These are phyloP conservation scores for Heliocybe sulcata DNA, from an alignment of 1,284 basidiomycete genomes.

Conservation along the genomic window DNA sequence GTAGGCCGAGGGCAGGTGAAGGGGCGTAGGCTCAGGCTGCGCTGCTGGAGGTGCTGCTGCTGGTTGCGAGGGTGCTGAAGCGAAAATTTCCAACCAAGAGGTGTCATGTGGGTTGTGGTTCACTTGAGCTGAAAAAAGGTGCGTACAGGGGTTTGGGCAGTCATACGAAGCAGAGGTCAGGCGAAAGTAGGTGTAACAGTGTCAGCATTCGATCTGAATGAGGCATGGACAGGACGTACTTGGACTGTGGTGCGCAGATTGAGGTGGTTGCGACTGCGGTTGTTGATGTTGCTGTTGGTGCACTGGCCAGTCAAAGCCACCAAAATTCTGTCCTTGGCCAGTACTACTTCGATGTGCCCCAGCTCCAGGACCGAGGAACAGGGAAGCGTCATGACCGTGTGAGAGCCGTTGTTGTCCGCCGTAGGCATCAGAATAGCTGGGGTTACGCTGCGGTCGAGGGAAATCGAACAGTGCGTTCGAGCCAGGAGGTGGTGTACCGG, in stretches of 20 bases:
- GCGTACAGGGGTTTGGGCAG: background rate
- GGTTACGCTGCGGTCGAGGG: background rate
- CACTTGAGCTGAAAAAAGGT: background rate
- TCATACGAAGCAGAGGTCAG: background rate
- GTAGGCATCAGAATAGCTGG: background rate
- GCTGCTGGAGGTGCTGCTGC: background rate
- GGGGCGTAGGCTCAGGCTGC: background rate
- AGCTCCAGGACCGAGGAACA: background rate
- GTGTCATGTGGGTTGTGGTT: background rate
- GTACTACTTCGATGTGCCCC: background rate
- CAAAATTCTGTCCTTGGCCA: background rate
- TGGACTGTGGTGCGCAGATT: background rate
- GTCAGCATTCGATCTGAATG: background rate
- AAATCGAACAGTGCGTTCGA: background rate
- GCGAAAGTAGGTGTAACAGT: background rate
- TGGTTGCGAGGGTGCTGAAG: background rate
- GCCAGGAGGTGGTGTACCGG: background rate
- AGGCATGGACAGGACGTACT: background rate
- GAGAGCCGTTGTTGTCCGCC: background rate
- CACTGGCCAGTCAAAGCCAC: background rate
- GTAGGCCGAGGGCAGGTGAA: background rate
- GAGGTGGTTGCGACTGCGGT: background rate
- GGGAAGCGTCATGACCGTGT: background rate
- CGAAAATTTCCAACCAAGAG: background rate
- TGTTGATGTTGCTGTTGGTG: background rate